Evolutionary conservation across 2,329 filamentous ascomycete genomes (phyloP).

Genomic region (Colletotrichum trifolii): DNA sequence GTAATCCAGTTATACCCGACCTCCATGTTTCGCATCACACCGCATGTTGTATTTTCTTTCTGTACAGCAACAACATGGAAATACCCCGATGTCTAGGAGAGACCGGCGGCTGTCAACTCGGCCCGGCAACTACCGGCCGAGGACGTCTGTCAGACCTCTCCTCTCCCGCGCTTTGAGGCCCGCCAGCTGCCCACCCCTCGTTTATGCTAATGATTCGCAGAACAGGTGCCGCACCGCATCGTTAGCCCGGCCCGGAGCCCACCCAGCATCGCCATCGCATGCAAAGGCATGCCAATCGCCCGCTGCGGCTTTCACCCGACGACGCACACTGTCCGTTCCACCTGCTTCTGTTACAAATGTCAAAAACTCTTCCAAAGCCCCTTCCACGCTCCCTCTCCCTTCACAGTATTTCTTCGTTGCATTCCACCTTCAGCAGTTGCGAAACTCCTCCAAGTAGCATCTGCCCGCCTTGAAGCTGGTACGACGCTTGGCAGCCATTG

Average conservation of each 20-base stretch:
- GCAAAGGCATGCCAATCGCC: slow-evolving; percentile 25
- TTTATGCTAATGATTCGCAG: background rate
- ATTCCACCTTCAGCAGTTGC: too few relatives aligned
- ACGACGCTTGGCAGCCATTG: slow-evolving; percentile 15
- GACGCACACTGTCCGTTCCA: too few relatives aligned
- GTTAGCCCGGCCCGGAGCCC: background rate
- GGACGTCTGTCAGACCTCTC: slow-evolving; percentile 1
- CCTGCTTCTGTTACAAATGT: too few relatives aligned
- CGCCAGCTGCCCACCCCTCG: slow-evolving; percentile 1
- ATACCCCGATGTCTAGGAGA: too few relatives aligned
- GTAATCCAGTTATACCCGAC: too few relatives aligned
- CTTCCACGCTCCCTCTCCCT: too few relatives aligned
- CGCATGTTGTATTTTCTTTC: too few relatives aligned
- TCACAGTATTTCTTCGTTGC: too few relatives aligned
- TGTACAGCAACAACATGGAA: too few relatives aligned
- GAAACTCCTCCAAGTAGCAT: background rate
- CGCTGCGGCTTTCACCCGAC: background rate
- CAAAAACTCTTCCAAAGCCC: too few relatives aligned
- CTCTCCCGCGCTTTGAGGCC: slow-evolving; percentile 7
- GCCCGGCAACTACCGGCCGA: slow-evolving; percentile 6
- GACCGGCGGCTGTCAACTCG: background rate
- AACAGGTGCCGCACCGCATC: slow-evolving; percentile 4
- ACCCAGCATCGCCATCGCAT: slow-evolving; percentile 8
- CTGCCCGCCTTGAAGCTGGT: background rate
- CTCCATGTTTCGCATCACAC: too few relatives aligned